Evolutionary conservation across 495 filamentous ascomycete genomes (phyloP).

Genomic region (Talaromyces proteolyticus): DNA sequence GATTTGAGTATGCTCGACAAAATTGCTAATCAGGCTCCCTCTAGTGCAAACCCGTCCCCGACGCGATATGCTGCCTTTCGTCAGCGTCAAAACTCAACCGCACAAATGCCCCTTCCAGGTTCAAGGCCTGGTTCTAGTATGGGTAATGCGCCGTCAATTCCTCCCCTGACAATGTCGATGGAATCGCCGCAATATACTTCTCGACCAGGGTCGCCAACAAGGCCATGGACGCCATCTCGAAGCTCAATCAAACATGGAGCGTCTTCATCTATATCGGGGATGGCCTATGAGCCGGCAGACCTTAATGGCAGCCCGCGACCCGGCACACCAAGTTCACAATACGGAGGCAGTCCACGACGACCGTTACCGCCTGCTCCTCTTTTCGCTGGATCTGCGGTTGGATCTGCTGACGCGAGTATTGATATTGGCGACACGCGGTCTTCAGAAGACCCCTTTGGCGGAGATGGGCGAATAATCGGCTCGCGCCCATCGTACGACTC

Average conservation of each 20-base stretch:
- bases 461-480: constrained; percentile 44
- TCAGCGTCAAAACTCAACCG: constrained; percentile 5
- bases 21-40: constrained; percentile 15
- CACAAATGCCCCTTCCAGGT: constrained; percentile 11
- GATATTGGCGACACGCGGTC: constrained; percentile 53
- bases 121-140: constrained; percentile 52
- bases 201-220: constrained; percentile 49
- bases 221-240: constrained; percentile 72
- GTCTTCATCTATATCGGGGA: constrained; percentile 42
- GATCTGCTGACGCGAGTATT: constrained; percentile 33
- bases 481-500: constrained; percentile 47
- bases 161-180: constrained; percentile 39
- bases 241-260: constrained; percentile 60
- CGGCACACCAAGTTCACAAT: constrained; percentile 81
- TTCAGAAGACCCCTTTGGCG: constrained; percentile 74
- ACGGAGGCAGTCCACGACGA: constrained; percentile 75
- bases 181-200: constrained; percentile 47
- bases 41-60: constrained; percentile 16
- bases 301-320: constrained; percentile 86
- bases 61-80: constrained; percentile 19
- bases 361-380: constrained; percentile 90
- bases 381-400: constrained; percentile 51
- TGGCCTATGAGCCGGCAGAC: constrained; percentile 78
- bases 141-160: constrained; percentile 47
- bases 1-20: constrained; percentile 15